Base-by-base conservation (phyloP, 805 yeast genomes). In the Kluyveromyces aestuarii region DNA sequence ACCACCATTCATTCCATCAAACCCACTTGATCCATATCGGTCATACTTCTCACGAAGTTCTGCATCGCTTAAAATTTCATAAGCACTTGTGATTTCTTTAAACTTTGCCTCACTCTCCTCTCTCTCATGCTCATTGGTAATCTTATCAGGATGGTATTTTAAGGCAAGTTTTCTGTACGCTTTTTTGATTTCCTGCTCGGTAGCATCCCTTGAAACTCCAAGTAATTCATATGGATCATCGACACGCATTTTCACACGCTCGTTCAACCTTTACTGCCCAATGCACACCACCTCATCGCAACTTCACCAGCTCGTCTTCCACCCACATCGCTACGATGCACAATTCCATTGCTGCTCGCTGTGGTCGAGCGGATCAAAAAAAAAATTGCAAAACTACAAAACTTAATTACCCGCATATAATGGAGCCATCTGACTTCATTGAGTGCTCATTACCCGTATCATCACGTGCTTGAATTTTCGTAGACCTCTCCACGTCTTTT, bases 61-160 rank as follows among this genome's bases (percentile, higher is more conserved):
- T 35, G 81, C 95, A 62, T 90, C 95, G 27, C 80, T 78, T 50
- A 91, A 68, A 2, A 84, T 71, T 61, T 88, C 96, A 63, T 91
- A 91, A 0, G 98, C 98, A 52, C 83, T 84, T 17, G 83, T 76
- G 49, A 91, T 78, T 57, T 84, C 90, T 64, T 91, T 91, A 68
- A 91, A 91, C 60, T 75, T 77, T 52, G 76, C 70, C 65, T 88
- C 97, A 2, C 95, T 85, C 17, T 71, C 77, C 14, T 73, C 82
- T 50, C 93, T 72, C 44, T 68, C 66, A 19, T 79, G 80, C 9
- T 77, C 79, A 54, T 80, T 87, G 0, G 79, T 63, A 1, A 80
- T 89, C 62, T 93, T 91, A 65, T 91, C 98, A 0, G 98, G 98
- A 66, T 91, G 98, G 58, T 82, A 79, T 51, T 73, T 71, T 38